These are phyloP conservation scores for Globisporangium recalcitrans DNA, from an alignment of 352 stramenopile species.

Conservation along the genomic window DNA sequence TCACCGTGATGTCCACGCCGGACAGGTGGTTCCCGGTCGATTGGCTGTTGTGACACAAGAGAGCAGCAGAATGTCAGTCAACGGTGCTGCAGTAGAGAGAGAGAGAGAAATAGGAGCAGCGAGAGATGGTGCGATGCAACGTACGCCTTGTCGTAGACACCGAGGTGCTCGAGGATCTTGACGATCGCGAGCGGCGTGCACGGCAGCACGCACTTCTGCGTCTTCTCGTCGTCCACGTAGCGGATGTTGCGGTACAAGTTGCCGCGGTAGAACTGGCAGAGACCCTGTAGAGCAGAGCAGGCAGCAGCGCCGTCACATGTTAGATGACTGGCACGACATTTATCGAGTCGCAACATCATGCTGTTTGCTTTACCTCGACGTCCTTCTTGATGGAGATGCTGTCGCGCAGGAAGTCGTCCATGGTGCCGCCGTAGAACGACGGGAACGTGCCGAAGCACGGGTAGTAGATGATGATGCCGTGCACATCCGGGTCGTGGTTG, in stretches of 20 bases:
- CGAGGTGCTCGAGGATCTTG: conserved; percentile 92
- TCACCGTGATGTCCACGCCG: conserved; percentile 91
- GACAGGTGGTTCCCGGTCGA: conserved; percentile 57
- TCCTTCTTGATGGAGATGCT: conserved; percentile 96
- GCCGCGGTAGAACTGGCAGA: conserved; percentile 95
- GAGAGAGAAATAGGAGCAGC: too few species aligned
- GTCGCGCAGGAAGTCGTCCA: conserved; percentile 98
- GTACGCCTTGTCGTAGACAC: conserved; percentile 76
- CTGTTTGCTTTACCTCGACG: too few species aligned
- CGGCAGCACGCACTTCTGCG: conserved; percentile 95
- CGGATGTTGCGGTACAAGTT: conserved; percentile 98
- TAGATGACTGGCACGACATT: not conserved
- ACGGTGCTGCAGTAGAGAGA: not conserved
- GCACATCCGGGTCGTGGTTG: conserved; percentile 92
- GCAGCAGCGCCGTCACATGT: not conserved
- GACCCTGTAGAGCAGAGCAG: conserved; percentile 23
- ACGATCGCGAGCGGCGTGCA: conserved; percentile 96
- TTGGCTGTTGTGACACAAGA: conserved; percentile 19
- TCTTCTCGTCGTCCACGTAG: conserved; percentile 87
- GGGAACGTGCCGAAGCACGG: conserved; percentile 96
- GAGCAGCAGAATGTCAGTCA: not conserved
- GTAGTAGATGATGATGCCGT: conserved; percentile 98
- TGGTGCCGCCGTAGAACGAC: conserved; percentile 94
- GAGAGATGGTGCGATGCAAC: not conserved
- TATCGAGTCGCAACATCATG: too few species aligned